A percentile compares a stretch with the other conserved stretches of the same genome.
Evolutionary conservation across 306 rosid genomes (phyloP).

Genomic region (Malus sieversii): DNA sequence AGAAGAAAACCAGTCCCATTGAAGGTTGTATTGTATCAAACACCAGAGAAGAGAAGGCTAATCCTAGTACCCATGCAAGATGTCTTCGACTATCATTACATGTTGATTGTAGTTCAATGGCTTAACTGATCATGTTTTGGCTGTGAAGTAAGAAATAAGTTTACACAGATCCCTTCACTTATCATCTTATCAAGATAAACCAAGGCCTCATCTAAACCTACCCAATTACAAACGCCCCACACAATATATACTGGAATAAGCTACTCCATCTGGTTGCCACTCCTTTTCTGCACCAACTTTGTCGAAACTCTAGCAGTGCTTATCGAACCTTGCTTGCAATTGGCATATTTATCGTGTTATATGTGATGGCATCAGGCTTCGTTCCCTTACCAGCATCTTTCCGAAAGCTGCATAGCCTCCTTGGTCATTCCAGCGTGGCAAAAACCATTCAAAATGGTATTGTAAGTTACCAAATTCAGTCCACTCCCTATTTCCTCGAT

Average conservation of each 20-base stretch:
- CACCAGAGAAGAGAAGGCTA: no score
- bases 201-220: conserved; percentile 58
- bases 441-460: conserved; percentile 69
- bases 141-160: no score
- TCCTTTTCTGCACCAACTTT: conserved; percentile 32
- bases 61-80: no score
- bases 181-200: conserved; percentile 60
- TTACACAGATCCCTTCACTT: conserved; percentile 30
- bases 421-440: conserved; percentile 47
- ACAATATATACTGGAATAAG: conserved; percentile 48
- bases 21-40: no score
- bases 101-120: no score
- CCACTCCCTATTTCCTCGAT: conserved; percentile 42
- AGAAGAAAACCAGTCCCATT: no score
- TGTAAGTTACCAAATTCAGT: conserved; percentile 56
- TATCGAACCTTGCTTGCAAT: conserved; percentile 62
- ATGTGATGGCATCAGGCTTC: conserved; percentile 48
- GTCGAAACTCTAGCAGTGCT: conserved; percentile 50
- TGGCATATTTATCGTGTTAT: conserved; percentile 47
- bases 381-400: conserved; percentile 61
- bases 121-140: no score
- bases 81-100: no score
- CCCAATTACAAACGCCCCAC: conserved; percentile 59
- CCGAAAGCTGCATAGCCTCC: conserved; percentile 54
- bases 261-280: conserved; percentile 57